phyloP scores from a whole-genome alignment of 495 filamentous ascomycete genomes.

The Xylaria telfairii region DNA sequence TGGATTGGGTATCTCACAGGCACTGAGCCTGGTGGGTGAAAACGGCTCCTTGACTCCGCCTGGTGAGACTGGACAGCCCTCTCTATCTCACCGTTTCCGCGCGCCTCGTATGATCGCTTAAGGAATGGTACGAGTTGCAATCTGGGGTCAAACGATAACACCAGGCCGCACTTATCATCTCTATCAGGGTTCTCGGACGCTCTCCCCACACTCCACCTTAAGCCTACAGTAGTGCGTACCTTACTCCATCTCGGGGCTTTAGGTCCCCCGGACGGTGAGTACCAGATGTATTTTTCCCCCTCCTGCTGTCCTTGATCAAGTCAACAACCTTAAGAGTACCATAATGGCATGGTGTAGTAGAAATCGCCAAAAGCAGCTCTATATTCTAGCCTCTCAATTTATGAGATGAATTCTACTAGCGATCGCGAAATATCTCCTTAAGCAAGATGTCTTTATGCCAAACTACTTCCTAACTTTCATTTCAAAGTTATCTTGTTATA shows the following conservation, averaged over 20 bases:
- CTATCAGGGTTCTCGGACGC: constrained; percentile 7
- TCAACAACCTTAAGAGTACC: too few species aligned
- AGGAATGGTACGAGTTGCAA: constrained; percentile 25
- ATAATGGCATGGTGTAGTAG: background rate
- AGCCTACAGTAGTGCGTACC: background rate
- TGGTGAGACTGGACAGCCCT: background rate
- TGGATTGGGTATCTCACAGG: background rate
- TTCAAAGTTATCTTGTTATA: background rate
- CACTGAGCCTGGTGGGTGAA: background rate
- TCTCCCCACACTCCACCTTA: constrained; percentile 21
- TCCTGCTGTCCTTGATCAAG: background rate
- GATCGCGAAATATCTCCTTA: background rate
- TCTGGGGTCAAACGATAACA: constrained; percentile 27
- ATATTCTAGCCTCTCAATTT: background rate
- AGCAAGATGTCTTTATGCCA: background rate
- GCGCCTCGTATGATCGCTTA: constrained; percentile 25
- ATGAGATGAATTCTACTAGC: background rate
- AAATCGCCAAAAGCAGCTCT: background rate
- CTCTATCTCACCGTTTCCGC: constrained; percentile 7
- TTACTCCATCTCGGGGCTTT: constrained; percentile 2
- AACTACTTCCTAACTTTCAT: background rate
- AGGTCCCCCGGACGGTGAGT: constrained; percentile 12
- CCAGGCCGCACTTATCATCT: background rate
- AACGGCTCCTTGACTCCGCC: background rate
- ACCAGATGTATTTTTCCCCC: background rate